phyloP scores from a whole-genome alignment of 2,329 filamentous ascomycete genomes.

The Trichoderma koningiopsis region DNA sequence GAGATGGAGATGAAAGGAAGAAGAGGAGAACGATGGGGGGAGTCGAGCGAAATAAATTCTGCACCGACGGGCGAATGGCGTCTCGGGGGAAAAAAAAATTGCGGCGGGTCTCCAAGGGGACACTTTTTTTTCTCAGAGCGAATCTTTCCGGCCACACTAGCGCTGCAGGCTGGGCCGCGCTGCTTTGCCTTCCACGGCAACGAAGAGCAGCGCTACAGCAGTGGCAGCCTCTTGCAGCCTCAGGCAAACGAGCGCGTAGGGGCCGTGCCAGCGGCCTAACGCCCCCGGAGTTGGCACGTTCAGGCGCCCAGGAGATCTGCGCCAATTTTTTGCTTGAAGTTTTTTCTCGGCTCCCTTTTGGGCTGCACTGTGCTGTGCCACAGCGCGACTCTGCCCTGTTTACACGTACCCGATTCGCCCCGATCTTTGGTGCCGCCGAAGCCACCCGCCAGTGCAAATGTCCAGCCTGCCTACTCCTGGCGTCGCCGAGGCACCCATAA shows the following conservation, averaged over 20 bases:
- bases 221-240: constrained; percentile 43
- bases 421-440: constrained; percentile 39
- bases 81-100: constrained; percentile 55
- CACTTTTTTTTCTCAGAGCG: constrained; percentile 46
- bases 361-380: constrained; percentile 19
- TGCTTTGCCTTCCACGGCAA: constrained; percentile 37
- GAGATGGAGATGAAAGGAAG: constrained; percentile 56
- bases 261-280: constrained; percentile 10
- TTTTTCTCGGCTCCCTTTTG: constrained; percentile 1
- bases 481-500: constrained; percentile 21
- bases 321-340: not conserved
- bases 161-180: constrained; percentile 27
- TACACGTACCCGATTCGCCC: constrained; percentile 37
- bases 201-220: constrained; percentile 22
- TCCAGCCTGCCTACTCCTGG: constrained; percentile 25
- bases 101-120: constrained; percentile 48
- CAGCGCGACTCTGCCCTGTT: constrained; percentile 5
- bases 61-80: constrained; percentile 49
- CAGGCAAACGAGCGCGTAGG: constrained; percentile 33
- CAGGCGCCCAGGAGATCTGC: constrained; percentile 22
- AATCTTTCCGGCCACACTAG: constrained; percentile 43
- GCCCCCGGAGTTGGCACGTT: not conserved
- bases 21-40: constrained; percentile 46
- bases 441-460: constrained; percentile 19
- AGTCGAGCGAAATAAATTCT: constrained; percentile 49